A percentile compares a stretch with the other conserved stretches of the same genome.
These are phyloP conservation scores for Ganoderma sinense DNA, from an alignment of 1,284 basidiomycete genomes.

Conservation along the genomic window DNA sequence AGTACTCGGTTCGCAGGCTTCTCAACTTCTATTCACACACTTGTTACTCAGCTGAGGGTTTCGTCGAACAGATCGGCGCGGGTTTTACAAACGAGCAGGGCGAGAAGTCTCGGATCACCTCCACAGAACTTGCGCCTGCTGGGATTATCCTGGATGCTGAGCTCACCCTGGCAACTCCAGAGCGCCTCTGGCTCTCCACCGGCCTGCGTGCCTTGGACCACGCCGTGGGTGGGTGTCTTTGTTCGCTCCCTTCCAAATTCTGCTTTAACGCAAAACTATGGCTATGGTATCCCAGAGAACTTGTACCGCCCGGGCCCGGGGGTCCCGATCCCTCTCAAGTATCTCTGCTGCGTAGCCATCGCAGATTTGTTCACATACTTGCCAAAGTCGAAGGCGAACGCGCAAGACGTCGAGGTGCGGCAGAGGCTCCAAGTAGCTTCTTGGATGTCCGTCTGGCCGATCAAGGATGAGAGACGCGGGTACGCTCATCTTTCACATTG, in stretches of 20 bases:
- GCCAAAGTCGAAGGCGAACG: slow-evolving; percentile 67
- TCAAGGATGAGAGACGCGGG: slow-evolving; percentile 62
- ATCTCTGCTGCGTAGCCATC: slow-evolving; percentile 70
- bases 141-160: slow-evolving; percentile 84
- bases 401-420: slow-evolving; percentile 62
- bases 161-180: slow-evolving; percentile 76
- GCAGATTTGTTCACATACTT: slow-evolving; percentile 80
- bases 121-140: slow-evolving; percentile 64
- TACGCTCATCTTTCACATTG: too few relatives aligned
- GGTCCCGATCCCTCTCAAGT: slow-evolving; percentile 65
- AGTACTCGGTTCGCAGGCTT: slow-evolving; percentile 68
- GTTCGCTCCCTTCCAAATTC: neutral
- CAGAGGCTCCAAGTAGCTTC: slow-evolving; percentile 79
- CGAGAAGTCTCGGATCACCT: slow-evolving; percentile 65
- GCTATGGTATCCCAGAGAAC: slow-evolving; percentile 52
- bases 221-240: slow-evolving; percentile 59
- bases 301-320: slow-evolving; percentile 80
- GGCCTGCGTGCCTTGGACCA: slow-evolving; percentile 83
- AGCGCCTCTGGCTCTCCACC: slow-evolving; percentile 81
- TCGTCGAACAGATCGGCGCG: slow-evolving; percentile 54
- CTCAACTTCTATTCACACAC: neutral
- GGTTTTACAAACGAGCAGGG: slow-evolving; percentile 81
- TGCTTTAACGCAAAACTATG: neutral
- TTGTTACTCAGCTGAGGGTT: neutral
- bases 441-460: slow-evolving; percentile 84